Base-by-base conservation (phyloP, 495 filamentous ascomycete species). In the Daldinia bambusicola region DNA sequence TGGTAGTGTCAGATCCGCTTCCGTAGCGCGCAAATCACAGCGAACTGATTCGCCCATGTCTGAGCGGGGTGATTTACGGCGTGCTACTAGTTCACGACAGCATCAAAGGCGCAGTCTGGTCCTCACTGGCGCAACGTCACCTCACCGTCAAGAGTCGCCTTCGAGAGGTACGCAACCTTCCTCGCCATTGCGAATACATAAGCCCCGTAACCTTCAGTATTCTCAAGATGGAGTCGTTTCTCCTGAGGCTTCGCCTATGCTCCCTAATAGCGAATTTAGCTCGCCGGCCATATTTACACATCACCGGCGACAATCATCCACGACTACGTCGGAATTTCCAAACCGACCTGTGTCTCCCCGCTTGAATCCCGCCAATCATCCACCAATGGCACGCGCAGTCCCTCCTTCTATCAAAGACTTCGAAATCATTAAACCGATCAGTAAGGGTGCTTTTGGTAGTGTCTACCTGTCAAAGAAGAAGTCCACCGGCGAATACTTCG, bases 401-500 rank as follows among this genome's bases (percentile, higher is more conserved):
- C 92, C 94, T 3, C 91, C 93, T 22, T 99, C 95, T 0, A 99
- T 99, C 82, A 98, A 98, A 75, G 95, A 99, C 75, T 99, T 99
- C 77, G 95, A 99, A 74, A 97, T 99, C 73, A 97, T 99, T 80
- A 99, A 99, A 72, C 95, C 95, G 26, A 99, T 99, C 77, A 99
- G 95, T 82, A 98, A 98, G 80, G 95, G 95, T 64, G 95, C 95
- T 13, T 99, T 99, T 81, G 95, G 95, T 5, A 98, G 95, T 79
- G 95, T 99, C 12, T 99, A 98, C 75, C 80, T 99, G 61, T 92
- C 94, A 0, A 99, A 98, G 79, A 99, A 99, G 85, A 99, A 97
- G 78, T 94, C 93, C 0, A 98, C 96, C 1, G 95, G 94, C 22
- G 95, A 99, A 75, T 98, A 98, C 78, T 99, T 92, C 79, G 95